phyloP scores from a whole-genome alignment of 805 yeast genomes.

The Priceomyces haplophilus region DNA sequence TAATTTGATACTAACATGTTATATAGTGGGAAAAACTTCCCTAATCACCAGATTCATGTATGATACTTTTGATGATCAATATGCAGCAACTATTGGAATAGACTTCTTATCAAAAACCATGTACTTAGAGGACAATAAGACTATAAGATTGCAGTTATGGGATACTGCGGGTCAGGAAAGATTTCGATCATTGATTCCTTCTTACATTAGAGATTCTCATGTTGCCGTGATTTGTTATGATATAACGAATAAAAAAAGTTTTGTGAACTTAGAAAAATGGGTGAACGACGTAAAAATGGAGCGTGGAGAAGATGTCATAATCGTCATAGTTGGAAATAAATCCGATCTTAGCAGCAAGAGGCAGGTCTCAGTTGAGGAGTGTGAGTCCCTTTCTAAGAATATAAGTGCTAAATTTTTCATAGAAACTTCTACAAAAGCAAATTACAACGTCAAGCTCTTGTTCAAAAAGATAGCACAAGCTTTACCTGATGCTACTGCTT shows the following conservation, averaged over 20 bases:
- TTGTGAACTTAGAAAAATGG: slow-evolving; percentile 86
- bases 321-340: slow-evolving; percentile 91
- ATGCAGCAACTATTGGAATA: slow-evolving; percentile 95
- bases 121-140: slow-evolving; percentile 89
- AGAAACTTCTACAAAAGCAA: slow-evolving; percentile 94
- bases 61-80: slow-evolving; percentile 94
- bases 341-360: slow-evolving; percentile 77
- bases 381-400: slow-evolving; percentile 68
- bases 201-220: slow-evolving; percentile 91
- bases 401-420: slow-evolving; percentile 77
- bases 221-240: slow-evolving; percentile 98
- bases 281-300: slow-evolving; percentile 91
- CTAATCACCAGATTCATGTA: slow-evolving; percentile 97
- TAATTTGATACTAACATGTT: slow-evolving; percentile 1
- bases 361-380: slow-evolving; percentile 80
- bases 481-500: slow-evolving; percentile 69
- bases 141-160: slow-evolving; percentile 93
- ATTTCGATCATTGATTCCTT: slow-evolving; percentile 90
- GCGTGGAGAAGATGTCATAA: slow-evolving; percentile 84
- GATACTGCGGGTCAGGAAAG: slow-evolving; percentile 98
- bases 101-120: slow-evolving; percentile 92
- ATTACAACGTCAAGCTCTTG: slow-evolving; percentile 85
- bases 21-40: slow-evolving; percentile 86
- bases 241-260: slow-evolving; percentile 80
- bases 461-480: slow-evolving; percentile 89